A percentile compares a stretch with the other conserved stretches of the same genome.
These are phyloP conservation scores for Protomyces inundatus DNA, from an alignment of 1,139 yeast genomes.

Conservation along the genomic window DNA sequence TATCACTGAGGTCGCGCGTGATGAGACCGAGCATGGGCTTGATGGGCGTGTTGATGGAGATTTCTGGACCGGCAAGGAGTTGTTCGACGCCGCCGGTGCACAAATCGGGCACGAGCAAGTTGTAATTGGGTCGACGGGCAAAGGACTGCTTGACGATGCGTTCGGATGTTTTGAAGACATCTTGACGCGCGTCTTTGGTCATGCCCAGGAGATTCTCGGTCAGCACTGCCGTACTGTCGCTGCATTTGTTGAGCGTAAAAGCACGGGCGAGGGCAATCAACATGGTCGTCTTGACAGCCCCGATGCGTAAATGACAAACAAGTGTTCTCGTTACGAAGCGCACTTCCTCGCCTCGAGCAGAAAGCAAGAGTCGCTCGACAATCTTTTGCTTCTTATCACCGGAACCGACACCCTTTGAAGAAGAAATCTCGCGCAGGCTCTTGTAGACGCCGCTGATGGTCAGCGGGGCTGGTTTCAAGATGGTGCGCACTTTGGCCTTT, in stretches of 20 bases:
- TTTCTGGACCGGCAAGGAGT: conserved; percentile 37
- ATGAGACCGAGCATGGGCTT: conserved; percentile 99
- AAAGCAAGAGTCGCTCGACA: conserved; percentile 76
- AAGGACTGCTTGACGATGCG: conserved; percentile 31
- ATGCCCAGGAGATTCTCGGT: conserved; percentile 31
- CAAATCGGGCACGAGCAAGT: conserved; percentile 63
- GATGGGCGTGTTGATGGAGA: conserved; percentile 60
- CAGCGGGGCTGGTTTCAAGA: conserved; percentile 31
- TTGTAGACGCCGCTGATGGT: conserved; percentile 31
- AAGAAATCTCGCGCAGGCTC: conserved; percentile 32
- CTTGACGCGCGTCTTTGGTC: conserved; percentile 59
- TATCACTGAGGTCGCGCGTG: conserved; percentile 83
- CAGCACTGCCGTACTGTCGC: conserved; percentile 32
- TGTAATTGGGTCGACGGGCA: conserved; percentile 72
- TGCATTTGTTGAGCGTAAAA: conserved; percentile 55
- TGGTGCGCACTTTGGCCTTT: conserved; percentile 32
- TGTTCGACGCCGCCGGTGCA: conserved; percentile 61
- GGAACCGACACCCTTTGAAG: conserved; percentile 31
- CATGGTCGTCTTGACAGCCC: conserved; percentile 89
- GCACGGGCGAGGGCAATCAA: conserved; percentile 80
- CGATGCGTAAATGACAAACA: conserved; percentile 89
- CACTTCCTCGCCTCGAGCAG: conserved; percentile 84
- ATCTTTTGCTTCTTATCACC: conserved; percentile 53
- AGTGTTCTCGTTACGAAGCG: conserved; percentile 82
- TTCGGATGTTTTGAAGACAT: conserved; percentile 72